Base-by-base conservation (phyloP, 2,329 filamentous ascomycete genomes). In the Trichoderma koningiopsis region DNA sequence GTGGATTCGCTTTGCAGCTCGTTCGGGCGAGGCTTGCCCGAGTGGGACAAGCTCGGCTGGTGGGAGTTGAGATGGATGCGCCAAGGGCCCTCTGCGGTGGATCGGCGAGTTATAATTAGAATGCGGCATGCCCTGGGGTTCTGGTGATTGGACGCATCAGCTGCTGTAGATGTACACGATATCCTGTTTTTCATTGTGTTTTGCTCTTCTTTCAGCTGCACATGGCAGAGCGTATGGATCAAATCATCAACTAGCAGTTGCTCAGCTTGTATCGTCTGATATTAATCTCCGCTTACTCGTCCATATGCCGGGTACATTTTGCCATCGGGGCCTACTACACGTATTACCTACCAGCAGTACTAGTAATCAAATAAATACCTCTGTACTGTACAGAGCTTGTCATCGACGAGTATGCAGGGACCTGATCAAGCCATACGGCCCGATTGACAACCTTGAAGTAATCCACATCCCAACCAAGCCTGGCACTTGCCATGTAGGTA, bases 91-190 rank as follows among this genome's bases (percentile, higher is more conserved):
- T 31, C 31, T 37, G 47, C 60, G 11, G 47, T 62, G 60, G 60
- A 43, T 52, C 60, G 37, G 7, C 14, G n/a, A 33, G 55, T 52
- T 62, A 62, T 62, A 27, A 62, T 62, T 62, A 62, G 60, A 62
- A 62, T 16, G 24, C 33, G 4, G 47, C 47, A 43, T 19, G 19
- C 22, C 22, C 2, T 22, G 11, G 11, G 10, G 33, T 35, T 35
- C 47, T 24, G 22, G 11, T 22, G 47, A 24, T 49, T 24, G 22
- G 19, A 11, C 19, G 11, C 47, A 22, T 24, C 47, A 22, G 43
- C 47, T 49, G 22, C n/a, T 24, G 47, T 13, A 24, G 13, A 40
- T 40, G 37, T 40, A 40, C n/a, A 47, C 3, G 40, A 47, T 47
- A 22, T 5, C n/a, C n/a, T 49, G n/a, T 13, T 49, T 49, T 5